A percentile compares a stretch with the other conserved stretches of the same genome.
Conservation (phyloP, 345 rosid species). For the Salix viminalis region DNA sequence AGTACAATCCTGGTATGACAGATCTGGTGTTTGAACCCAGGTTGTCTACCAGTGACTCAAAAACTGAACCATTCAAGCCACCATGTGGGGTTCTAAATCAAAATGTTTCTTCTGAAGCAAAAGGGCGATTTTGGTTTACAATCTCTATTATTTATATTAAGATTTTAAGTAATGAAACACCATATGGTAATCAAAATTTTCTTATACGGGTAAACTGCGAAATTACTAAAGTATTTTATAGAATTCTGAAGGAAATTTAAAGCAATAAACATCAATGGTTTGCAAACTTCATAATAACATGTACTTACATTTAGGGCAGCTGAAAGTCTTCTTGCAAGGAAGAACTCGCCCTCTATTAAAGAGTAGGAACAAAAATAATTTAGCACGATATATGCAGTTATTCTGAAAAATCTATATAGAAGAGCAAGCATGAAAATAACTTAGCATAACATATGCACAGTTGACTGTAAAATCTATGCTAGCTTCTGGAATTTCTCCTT, state of each 20-base stretch:
- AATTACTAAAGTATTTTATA: background rate
- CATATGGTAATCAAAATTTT: background rate
- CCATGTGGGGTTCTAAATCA: background rate
- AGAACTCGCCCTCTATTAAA: slow-evolving; percentile 36
- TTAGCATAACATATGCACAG: background rate
- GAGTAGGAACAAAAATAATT: background rate
- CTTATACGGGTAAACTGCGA: background rate
- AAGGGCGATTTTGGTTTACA: background rate
- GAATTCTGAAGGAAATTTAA: background rate
- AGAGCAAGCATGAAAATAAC: background rate
- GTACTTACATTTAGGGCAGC: slow-evolving; percentile 53
- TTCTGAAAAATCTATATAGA: background rate
- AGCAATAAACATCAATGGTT: background rate
- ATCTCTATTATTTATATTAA: background rate
- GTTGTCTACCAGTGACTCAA: too few relatives aligned
- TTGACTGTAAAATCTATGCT: background rate
- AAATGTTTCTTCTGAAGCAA: background rate
- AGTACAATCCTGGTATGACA: too few relatives aligned
- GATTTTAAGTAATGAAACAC: background rate
- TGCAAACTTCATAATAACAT: background rate
- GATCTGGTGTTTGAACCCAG: too few relatives aligned
- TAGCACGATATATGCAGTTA: background rate
- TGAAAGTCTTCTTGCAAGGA: slow-evolving; percentile 50
- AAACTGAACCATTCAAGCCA: too few relatives aligned
- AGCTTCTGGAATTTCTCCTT: background rate